Conservation (phyloP, 2,329 filamentous ascomycete genomes). For the Didymosphaeria variabile region DNA sequence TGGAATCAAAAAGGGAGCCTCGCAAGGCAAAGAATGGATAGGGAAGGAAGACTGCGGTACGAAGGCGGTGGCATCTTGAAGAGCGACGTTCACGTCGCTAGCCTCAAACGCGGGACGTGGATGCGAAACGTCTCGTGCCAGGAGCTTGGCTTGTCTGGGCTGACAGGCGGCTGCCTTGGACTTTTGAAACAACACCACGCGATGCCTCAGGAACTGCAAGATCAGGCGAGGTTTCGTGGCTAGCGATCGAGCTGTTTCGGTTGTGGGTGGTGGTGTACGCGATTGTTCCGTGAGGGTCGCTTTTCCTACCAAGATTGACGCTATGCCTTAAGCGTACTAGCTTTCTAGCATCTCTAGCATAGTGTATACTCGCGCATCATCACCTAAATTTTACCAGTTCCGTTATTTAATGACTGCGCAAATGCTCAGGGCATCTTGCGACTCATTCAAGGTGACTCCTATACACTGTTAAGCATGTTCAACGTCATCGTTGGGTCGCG, state of each 20-base stretch:
- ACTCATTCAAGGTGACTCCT: too few species aligned
- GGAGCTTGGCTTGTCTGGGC: conserved; percentile 13
- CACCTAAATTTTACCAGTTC: neutral
- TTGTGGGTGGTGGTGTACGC: neutral
- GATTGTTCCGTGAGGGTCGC: neutral
- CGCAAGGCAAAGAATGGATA: conserved; percentile 14
- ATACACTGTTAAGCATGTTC: too few species aligned
- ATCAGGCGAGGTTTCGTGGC: neutral
- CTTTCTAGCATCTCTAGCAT: neutral
- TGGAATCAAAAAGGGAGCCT: neutral
- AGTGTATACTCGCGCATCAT: neutral
- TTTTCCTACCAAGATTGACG: neutral
- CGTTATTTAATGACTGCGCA: too few species aligned
- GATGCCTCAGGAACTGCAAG: neutral
- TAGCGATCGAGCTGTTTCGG: neutral
- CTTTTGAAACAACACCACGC: conserved; percentile 9
- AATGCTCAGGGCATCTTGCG: too few species aligned
- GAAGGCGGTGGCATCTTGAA: conserved; percentile 9
- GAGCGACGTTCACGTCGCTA: neutral
- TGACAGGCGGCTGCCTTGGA: conserved; percentile 8
- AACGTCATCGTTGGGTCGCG: too few species aligned
- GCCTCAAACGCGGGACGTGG: conserved; percentile 10
- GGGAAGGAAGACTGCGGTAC: neutral
- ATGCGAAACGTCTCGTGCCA: conserved; percentile 14
- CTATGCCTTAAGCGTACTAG: neutral